Evolutionary conservation across 2,329 filamentous ascomycete genomes (phyloP), one percentile per base, ranked within the genome.

Genomic region (Ophiognomonia clavigignenti-juglandacearum): DNA sequence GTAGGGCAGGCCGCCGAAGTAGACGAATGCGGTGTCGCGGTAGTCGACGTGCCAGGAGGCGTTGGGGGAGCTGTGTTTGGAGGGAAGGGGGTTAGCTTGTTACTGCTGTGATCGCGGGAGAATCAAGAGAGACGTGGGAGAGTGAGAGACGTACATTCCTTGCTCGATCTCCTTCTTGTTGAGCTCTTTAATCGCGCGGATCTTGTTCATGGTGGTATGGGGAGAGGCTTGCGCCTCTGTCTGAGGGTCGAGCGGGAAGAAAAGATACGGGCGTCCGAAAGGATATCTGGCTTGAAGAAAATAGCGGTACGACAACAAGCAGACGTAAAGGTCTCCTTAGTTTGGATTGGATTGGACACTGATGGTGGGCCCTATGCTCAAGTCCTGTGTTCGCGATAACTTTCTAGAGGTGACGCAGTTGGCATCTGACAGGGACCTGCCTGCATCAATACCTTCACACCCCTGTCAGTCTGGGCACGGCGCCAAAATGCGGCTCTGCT

Each of bases 41-140:
- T 97, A 98, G 72, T 98, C 95, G 64, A 86, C 85, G 65, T 97
- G 92, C 92, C 92, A 97, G 48, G 92, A 96, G 54, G 86, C 92
- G 68, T 90, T 83, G 35, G 91, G 85, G 3, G 85, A 77, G 57
- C 89, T 91, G 59, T n/a, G n/a, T n/a, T n/a, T n/a, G 34, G 43
- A 27, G 32, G 6, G 13, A 34, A 2, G 36, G 20, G 40, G 32
- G 53, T 65, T 54, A 63, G 64, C n/a, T 38, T 19, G 42, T 13
- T 4, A 22, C 4, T 10, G 18, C n/a, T 7, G 43, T 19, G 35
- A 11, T 6, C 2, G 11, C 35, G 44, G 48, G 31, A 14, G 34
- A 18, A 19, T 24, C n/a, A 20, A n/a, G 19, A 22, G 22, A 9
- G 19, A 26, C 16, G 23, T 10, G 31, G 20, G n/a, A 14, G 29